Percentiles rank a stretch among this genome's conserved stretches.
phyloP scores from a whole-genome alignment of 805 yeast species.

The Candida lessepsii region DNA sequence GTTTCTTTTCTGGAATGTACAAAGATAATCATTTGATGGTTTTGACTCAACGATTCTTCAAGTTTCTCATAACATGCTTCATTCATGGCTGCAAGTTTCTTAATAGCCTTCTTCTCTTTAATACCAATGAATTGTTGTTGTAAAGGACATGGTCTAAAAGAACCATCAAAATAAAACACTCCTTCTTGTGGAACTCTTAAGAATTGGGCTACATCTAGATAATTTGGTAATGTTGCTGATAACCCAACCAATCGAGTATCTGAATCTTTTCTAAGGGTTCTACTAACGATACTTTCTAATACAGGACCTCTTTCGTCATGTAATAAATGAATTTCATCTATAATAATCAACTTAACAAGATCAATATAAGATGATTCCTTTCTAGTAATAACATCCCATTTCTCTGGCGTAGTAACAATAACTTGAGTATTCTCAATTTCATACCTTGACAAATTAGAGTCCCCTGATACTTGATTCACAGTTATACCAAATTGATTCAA shows the following conservation, averaged over 20 bases:
- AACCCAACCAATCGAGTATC: slow-evolving; percentile 71
- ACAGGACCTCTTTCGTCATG: slow-evolving; percentile 97
- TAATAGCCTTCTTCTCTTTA: slow-evolving; percentile 77
- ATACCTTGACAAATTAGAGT: slow-evolving; percentile 68
- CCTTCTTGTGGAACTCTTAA: slow-evolving; percentile 63
- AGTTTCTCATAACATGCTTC: slow-evolving; percentile 82
- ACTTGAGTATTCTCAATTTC: slow-evolving; percentile 79
- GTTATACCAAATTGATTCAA: slow-evolving; percentile 58
- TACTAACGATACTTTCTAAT: slow-evolving; percentile 78
- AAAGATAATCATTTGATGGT: slow-evolving; percentile 81
- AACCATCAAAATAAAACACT: slow-evolving; percentile 76
- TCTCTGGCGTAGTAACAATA: slow-evolving; percentile 92
- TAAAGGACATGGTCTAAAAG: slow-evolving; percentile 89
- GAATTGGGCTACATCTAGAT: slow-evolving; percentile 80
- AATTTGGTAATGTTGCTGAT: slow-evolving; percentile 92
- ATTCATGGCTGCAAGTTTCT: slow-evolving; percentile 78
- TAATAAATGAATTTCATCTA: slow-evolving; percentile 89
- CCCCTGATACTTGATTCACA: slow-evolving; percentile 91
- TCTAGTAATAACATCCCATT: slow-evolving; percentile 95
- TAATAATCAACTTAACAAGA: slow-evolving; percentile 66
- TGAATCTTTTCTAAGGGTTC: slow-evolving; percentile 54
- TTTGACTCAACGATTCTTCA: slow-evolving; percentile 54
- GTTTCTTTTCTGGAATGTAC: slow-evolving; percentile 96
- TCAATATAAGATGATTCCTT: slow-evolving; percentile 61
- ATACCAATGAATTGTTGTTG: slow-evolving; percentile 87